Evolutionary conservation across 2,329 filamentous ascomycete species (phyloP).

Genomic region (Diaporthe vexans): DNA sequence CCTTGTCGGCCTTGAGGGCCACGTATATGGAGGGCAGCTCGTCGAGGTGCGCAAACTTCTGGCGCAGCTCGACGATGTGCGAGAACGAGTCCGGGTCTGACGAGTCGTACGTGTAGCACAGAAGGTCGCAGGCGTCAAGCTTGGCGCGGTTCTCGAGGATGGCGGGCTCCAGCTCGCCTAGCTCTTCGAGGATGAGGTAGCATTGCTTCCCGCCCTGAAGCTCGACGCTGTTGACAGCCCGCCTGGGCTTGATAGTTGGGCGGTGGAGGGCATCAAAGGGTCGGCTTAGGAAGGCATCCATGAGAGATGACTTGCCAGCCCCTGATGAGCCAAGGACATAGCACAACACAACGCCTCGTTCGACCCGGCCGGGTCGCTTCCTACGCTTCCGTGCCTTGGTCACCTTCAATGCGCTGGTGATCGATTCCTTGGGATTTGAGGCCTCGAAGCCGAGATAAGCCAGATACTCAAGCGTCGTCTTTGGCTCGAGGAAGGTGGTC

Average conservation of each 20-base stretch:
- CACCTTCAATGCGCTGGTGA: constrained; percentile 88
- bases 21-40: constrained; percentile 93
- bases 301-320: constrained; percentile 90
- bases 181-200: constrained; percentile 94
- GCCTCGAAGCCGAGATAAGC: constrained; percentile 97
- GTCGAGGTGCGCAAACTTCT: constrained; percentile 85
- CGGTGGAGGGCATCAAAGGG: constrained; percentile 88
- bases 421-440: constrained; percentile 79
- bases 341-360: constrained; percentile 93
- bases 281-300: constrained; percentile 91
- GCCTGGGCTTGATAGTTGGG: constrained; percentile 94
- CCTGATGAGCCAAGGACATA: constrained; percentile 89
- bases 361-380: constrained; percentile 84
- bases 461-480: constrained; percentile 94
- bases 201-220: constrained; percentile 96
- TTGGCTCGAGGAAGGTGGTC: constrained; percentile 97
- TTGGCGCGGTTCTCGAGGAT: constrained; percentile 93
- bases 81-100: constrained; percentile 96
- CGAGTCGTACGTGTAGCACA: constrained; percentile 97
- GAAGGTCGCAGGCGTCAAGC: constrained; percentile 90
- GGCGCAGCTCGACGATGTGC: constrained; percentile 86
- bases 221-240: constrained; percentile 96
- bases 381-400: constrained; percentile 92
- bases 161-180: constrained; percentile 94
- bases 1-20: constrained; percentile 93